Evolutionary conservation across 371 early-diverging fungal species (phyloP), one percentile per base, ranked within the genome.

Genomic region (Rhizopus microsporus): DNA sequence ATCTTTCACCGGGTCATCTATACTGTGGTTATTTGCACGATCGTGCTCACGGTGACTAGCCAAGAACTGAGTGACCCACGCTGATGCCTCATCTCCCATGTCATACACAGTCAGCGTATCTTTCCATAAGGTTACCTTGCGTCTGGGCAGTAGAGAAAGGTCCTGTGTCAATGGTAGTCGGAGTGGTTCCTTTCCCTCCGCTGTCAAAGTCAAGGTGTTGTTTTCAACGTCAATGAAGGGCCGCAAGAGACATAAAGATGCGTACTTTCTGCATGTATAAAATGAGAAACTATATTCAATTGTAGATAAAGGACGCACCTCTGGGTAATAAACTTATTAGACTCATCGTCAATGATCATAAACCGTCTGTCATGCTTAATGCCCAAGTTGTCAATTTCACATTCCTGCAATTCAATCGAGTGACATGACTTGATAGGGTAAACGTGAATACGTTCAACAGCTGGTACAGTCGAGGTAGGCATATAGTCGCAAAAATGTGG

Each of bases 371-470:
- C 80, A 49, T 68, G 30, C n/a, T 54, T 43, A 23, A 75, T 61
- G 4, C 80, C 80, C 15, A 80, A 47, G 30, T 56, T 37, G 12
- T 63, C 67, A 0, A 80, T 68, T 33, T 74, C 46, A 38, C 69
- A 71, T 49, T 66, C 69, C 17, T 64, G 29, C 3, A 80, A 10
- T 8, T 65, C 48, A 12, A 74, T 63, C 15, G 56, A 54, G 54
- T 76, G 75, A 54, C 80, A 80, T 1, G 80, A 76, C 54, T 80
- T 80, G 9, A 80, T 63, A 0, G 80, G 80, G 35, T 64, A 76
- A 6, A 77, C 61, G 8, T 55, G 52, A 37, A 80, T 74, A 38
- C 58, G 65, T 33, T 56, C 48, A 13, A 72, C 56, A 13, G 62
- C 57, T 6, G 69, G 62, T 8, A 49, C 30, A 50, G 42, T 30